Percentiles rank a stretch among this genome's conserved stretches.
phyloP scores from a whole-genome alignment of 1,284 basidiomycete species.

The Boletus sp. region DNA sequence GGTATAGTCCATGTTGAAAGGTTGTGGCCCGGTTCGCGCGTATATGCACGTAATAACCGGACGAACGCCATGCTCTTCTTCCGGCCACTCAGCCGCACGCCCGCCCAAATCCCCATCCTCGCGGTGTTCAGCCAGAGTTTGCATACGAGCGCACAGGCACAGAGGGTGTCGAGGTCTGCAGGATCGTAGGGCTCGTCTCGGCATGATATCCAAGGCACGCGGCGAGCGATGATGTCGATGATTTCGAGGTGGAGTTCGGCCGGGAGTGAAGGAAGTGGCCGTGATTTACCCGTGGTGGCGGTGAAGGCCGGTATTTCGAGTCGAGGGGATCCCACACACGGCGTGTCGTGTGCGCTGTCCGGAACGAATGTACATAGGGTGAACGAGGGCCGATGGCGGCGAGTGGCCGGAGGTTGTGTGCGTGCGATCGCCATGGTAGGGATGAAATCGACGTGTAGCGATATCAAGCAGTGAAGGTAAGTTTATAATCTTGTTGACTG shows the following conservation, averaged over 20 bases:
- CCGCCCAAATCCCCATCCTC: conserved; percentile 31
- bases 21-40: not conserved
- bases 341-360: not conserved
- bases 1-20: conserved; percentile 18
- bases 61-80: conserved; percentile 23
- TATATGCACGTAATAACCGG: conserved; percentile 20
- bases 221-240: conserved; percentile 25
- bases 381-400: conserved; percentile 4
- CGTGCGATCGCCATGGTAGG: conserved; percentile 16
- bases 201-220: conserved; percentile 10
- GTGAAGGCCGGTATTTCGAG: not conserved
- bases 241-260: conserved; percentile 33
- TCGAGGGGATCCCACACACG: not conserved
- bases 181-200: conserved; percentile 17
- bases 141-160: conserved; percentile 35
- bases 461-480: conserved; percentile 5
- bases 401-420: conserved; percentile 5
- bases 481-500: conserved; percentile 9
- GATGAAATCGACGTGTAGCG: not conserved
- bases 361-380: not conserved
- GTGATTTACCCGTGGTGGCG: conserved; percentile 5
- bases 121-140: conserved; percentile 33
- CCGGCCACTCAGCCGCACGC: conserved; percentile 19
- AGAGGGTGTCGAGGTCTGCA: conserved; percentile 27
- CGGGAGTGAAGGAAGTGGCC: conserved; percentile 21